A percentile compares a stretch with the other conserved stretches of the same genome.
Evolutionary conservation across 441 rosid genomes (phyloP).

Genomic region (Gossypium schwendimanii): DNA sequence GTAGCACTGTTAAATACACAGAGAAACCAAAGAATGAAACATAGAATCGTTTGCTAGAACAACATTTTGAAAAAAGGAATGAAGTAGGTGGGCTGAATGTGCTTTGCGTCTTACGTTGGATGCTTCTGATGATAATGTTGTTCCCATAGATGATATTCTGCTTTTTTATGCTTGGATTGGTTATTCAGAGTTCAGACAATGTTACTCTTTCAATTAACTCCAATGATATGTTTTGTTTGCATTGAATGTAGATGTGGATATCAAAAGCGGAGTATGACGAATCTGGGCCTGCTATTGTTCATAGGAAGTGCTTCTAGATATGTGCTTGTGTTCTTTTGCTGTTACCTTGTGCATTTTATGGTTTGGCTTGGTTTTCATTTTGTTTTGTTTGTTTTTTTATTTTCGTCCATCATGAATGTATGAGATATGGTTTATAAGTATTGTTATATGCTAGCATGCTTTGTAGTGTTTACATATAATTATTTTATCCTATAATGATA

Average conservation of each 20-base stretch:
- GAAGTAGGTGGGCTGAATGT: background rate
- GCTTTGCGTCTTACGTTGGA: background rate
- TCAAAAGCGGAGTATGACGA: slow-evolving; percentile 32
- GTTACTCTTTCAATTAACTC: background rate
- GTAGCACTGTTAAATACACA: background rate
- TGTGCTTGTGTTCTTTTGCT: background rate
- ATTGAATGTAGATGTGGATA: slow-evolving; percentile 28
- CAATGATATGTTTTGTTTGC: background rate
- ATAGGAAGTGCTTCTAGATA: slow-evolving; percentile 29
- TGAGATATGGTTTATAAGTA: background rate
- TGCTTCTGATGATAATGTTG: background rate
- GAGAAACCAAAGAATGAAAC: background rate
- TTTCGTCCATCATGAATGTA: background rate
- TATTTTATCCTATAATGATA: background rate
- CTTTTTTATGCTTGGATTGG: background rate
- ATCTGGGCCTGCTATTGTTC: slow-evolving; percentile 32
- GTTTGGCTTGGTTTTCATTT: slow-evolving; percentile 8
- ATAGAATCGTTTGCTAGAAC: background rate
- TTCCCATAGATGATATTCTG: background rate
- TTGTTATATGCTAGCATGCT: background rate
- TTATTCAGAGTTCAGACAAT: background rate
- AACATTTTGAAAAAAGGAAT: background rate
- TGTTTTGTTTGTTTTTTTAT: background rate
- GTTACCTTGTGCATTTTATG: background rate
- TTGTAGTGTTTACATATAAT: background rate